A percentile compares a stretch with the other conserved stretches of the same genome.
phyloP scores from a whole-genome alignment of 768 basidiomycete genomes.

The Lentinula aciculospora region DNA sequence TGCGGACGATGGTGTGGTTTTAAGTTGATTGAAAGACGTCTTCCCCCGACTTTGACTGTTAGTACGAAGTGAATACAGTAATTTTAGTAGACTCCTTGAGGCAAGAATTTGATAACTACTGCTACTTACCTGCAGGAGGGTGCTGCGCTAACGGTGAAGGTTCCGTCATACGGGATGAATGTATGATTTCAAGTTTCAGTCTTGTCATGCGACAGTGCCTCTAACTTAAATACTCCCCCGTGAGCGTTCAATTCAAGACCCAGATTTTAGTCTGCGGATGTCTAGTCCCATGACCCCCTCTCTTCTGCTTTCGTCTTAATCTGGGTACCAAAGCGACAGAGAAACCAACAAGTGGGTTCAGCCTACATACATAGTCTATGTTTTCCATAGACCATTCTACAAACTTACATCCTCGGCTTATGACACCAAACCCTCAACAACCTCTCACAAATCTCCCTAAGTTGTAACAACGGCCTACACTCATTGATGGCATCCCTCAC shows the following conservation, averaged over 20 bases:
- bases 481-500: background rate
- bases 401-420: background rate
- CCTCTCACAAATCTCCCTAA: background rate
- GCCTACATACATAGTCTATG: background rate
- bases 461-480: background rate
- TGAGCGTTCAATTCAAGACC: too few relatives aligned
- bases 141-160: background rate
- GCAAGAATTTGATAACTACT: too few relatives aligned
- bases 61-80: background rate
- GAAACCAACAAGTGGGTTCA: too few relatives aligned
- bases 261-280: too few relatives aligned
- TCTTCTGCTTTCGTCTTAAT: too few relatives aligned
- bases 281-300: too few relatives aligned
- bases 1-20: background rate
- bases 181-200: too few relatives aligned
- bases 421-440: background rate
- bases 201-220: too few relatives aligned
- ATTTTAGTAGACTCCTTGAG: too few relatives aligned
- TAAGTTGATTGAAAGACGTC: background rate
- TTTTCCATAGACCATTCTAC: background rate
- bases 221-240: too few relatives aligned
- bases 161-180: too few relatives aligned
- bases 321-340: too few relatives aligned
- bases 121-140: background rate
- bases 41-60: constrained; percentile 1